Evolutionary conservation across 2,329 filamentous ascomycete species (phyloP), one percentile per base, ranked within the genome.

Genomic region (Lojkania enalia): DNA sequence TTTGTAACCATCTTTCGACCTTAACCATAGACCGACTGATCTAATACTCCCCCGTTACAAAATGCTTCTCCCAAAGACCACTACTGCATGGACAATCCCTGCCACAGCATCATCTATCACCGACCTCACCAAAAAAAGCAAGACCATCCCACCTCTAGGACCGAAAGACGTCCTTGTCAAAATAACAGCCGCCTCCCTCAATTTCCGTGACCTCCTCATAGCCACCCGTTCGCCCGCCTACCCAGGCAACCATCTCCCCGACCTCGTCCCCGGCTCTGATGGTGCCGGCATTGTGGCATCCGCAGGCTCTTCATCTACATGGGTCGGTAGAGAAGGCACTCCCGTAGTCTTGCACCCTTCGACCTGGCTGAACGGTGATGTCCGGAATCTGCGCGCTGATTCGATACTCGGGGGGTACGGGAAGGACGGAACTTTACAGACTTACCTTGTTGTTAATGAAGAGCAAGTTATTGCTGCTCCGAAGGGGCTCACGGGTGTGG

Each of bases 401-500:
- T n/a, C 20, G 7, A 14, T 39, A 3, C n/a, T 52, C 6, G 44
- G 46, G 11, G 30, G 30, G 9, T 7, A 6, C 9, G 6, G 9
- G 7, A 15, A 12, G 9, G 30, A 33, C 14, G 76, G 77, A 1
- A 66, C 73, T 0, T 53, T 79, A 12, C 52, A 68, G 11, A 66
- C 73, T 20, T 76, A 75, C 45, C 61, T 73, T 11, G 66, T 71
- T 2, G 65, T 78, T 20, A 70, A 73, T 0, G 70, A 65, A 12
- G 49, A 71, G 43, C 58, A 52, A 15, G 37, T 46, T 21, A 68
- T 78, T 14, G 68, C 64, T 37, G 63, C 74, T 0, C 74, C 76
- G 1, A 48, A 46, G 15, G 65, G 66, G 1, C 63, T 69, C 35
- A 63, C 48, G 35, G 71, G 56, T 32, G 54, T 52, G 2, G 67